A percentile compares a stretch with the other conserved stretches of the same genome.
These are phyloP conservation scores for Lipomyces sp. DNA, from an alignment of 805 yeast species.

Conservation along the genomic window DNA sequence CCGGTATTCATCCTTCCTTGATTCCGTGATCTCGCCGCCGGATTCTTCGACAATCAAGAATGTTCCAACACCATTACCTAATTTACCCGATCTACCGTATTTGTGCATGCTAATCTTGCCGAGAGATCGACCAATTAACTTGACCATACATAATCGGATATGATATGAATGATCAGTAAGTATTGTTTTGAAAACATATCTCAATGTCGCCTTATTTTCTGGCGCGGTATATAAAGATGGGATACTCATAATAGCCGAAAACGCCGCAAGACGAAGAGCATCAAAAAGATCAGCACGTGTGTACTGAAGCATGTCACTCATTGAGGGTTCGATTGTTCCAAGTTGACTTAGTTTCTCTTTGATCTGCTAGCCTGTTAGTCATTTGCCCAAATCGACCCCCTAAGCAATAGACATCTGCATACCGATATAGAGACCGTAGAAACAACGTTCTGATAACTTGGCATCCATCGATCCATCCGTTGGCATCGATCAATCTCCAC, in stretches of 20 bases:
- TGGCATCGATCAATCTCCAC: conserved; percentile 74
- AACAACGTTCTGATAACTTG: conserved; percentile 66
- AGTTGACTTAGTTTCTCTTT: conserved; percentile 62
- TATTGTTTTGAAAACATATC: conserved; percentile 63
- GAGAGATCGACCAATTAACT: conserved; percentile 32
- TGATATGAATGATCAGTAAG: conserved; percentile 61
- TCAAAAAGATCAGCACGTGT: conserved; percentile 54
- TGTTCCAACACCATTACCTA: conserved; percentile 45
- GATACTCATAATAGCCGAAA: conserved; percentile 63
- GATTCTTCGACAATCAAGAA: conserved; percentile 65
- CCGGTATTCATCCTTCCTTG: conserved; percentile 68
- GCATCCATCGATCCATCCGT: conserved; percentile 84
- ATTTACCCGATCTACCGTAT: conserved; percentile 10
- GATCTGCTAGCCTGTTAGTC: conserved; percentile 44
- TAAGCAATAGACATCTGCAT: not conserved
- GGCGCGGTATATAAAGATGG: conserved; percentile 70
- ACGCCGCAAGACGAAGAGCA: conserved; percentile 68
- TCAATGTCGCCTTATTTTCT: conserved; percentile 58
- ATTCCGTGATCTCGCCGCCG: conserved; percentile 50
- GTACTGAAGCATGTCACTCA: conserved; percentile 60
- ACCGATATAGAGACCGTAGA: conserved; percentile 57
- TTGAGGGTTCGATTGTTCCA: conserved; percentile 58
- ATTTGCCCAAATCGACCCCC: not conserved
- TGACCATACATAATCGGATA: conserved; percentile 49
- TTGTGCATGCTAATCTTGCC: conserved; percentile 31